phyloP scores from a whole-genome alignment of 306 rosid species.

The Prunus dulcis region DNA sequence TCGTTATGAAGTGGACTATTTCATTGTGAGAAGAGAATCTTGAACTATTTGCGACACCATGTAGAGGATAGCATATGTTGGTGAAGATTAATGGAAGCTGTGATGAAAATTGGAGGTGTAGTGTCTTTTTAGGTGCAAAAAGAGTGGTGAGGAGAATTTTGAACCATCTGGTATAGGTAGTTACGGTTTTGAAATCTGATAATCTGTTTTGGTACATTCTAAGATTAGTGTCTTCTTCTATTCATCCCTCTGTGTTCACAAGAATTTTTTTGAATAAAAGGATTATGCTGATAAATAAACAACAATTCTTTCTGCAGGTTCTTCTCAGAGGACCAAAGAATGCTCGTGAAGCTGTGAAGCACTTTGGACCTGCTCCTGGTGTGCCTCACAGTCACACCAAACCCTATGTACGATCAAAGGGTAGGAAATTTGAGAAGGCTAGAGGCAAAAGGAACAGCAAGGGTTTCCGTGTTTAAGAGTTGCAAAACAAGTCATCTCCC shows the following conservation, averaged over 20 bases:
- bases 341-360: slow-evolving; percentile 69
- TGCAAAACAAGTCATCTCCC: background rate
- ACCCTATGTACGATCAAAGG: slow-evolving; percentile 50
- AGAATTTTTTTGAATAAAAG: background rate
- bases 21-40: background rate
- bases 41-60: background rate
- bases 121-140: background rate
- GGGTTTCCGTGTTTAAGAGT: slow-evolving; percentile 52
- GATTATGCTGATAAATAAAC: background rate
- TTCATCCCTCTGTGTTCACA: too few relatives aligned
- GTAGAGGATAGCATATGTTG: background rate
- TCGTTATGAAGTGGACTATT: background rate
- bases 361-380: slow-evolving; percentile 69
- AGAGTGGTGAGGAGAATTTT: background rate
- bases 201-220: background rate
- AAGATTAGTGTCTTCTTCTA: background rate
- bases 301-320: slow-evolving; percentile 33
- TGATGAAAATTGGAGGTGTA: background rate
- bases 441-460: slow-evolving; percentile 60
- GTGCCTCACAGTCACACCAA: slow-evolving; percentile 68
- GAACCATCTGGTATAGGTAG: background rate
- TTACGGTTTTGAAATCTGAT: background rate
- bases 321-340: slow-evolving; percentile 63
- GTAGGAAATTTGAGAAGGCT: slow-evolving; percentile 54
- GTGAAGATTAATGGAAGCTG: background rate